These are phyloP conservation scores for Tothia fuscella DNA, from an alignment of 2,329 filamentous ascomycete species.

Conservation along the genomic window DNA sequence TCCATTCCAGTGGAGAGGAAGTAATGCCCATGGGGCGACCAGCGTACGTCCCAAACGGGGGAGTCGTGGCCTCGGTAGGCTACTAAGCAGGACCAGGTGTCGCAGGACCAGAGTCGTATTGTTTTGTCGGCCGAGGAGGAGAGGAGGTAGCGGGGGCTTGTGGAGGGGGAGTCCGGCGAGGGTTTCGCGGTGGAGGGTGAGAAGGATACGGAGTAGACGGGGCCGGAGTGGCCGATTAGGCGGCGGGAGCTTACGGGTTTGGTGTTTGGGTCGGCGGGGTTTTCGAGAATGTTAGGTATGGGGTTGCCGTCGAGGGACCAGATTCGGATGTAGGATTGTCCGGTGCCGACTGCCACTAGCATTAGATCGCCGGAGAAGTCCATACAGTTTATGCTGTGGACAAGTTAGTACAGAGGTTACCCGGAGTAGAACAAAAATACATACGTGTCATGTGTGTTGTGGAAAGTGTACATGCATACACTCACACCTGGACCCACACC, in stretches of 20 bases:
- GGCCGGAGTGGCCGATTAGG: slow-evolving; percentile 76
- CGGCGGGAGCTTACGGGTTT: slow-evolving; percentile 54
- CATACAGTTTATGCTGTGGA: slow-evolving; percentile 66
- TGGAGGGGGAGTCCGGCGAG: slow-evolving; percentile 33
- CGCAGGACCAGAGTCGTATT: slow-evolving; percentile 83
- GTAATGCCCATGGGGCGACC: slow-evolving; percentile 91
- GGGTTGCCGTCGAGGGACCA: slow-evolving; percentile 84
- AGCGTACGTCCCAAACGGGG: slow-evolving; percentile 77
- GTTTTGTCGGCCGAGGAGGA: slow-evolving; percentile 82
- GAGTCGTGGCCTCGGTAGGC: slow-evolving; percentile 89
- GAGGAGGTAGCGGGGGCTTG: slow-evolving; percentile 62
- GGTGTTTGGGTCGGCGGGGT: slow-evolving; percentile 39
- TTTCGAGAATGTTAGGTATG: slow-evolving; percentile 54
- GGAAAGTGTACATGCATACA: slow-evolving; percentile 95
- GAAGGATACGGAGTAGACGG: slow-evolving; percentile 83
- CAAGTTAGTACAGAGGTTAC: slow-evolving; percentile 14
- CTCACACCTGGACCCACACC: slow-evolving; percentile 75
- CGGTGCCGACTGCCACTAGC: slow-evolving; percentile 77
- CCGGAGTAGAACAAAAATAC: slow-evolving; percentile 18
- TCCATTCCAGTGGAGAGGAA: slow-evolving; percentile 83
- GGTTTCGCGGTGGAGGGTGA: slow-evolving; percentile 53
- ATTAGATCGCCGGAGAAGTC: slow-evolving; percentile 89
- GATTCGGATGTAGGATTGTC: slow-evolving; percentile 89
- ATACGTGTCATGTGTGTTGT: slow-evolving; percentile 87
- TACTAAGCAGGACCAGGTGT: slow-evolving; percentile 83